These are phyloP conservation scores for Naganishia vaughanmartiniae DNA, from an alignment of 768 basidiomycete genomes.

Conservation along the genomic window DNA sequence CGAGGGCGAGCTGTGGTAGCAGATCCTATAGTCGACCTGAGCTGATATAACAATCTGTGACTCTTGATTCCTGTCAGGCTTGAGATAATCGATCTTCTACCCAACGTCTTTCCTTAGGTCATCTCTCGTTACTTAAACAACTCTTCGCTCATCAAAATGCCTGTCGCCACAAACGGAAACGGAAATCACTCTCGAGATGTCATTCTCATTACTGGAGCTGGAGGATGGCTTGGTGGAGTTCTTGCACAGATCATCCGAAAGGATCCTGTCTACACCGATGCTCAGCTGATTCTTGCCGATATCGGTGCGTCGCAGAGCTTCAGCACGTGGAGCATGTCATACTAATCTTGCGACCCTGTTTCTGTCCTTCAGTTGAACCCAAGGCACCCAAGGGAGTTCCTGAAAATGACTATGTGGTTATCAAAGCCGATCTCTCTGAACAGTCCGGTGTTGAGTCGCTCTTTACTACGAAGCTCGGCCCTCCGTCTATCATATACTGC, in stretches of 20 bases:
- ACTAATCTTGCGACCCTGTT: neutral
- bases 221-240: conserved; percentile 50
- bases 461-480: conserved; percentile 48
- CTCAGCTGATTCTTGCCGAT: conserved; percentile 60
- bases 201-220: conserved; percentile 48
- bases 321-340: neutral
- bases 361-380: conserved; percentile 42
- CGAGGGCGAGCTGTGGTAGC: no score
- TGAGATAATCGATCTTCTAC: neutral
- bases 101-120: neutral
- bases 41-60: conserved; percentile 7
- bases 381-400: conserved; percentile 47
- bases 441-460: conserved; percentile 42
- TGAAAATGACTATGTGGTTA: conserved; percentile 35
- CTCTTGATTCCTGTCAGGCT: neutral
- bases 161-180: conserved; percentile 30
- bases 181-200: conserved; percentile 29
- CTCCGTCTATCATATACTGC: conserved; percentile 50
- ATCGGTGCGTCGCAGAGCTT: conserved; percentile 41
- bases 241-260: conserved; percentile 43
- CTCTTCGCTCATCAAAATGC: conserved; percentile 24
- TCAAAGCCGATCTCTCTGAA: conserved; percentile 49
- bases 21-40: neutral
- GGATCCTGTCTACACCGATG: conserved; percentile 51
- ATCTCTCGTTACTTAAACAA: neutral